These are phyloP conservation scores for Xylariaceae sp. DNA, from an alignment of 2,329 filamentous ascomycete genomes.

Conservation along the genomic window DNA sequence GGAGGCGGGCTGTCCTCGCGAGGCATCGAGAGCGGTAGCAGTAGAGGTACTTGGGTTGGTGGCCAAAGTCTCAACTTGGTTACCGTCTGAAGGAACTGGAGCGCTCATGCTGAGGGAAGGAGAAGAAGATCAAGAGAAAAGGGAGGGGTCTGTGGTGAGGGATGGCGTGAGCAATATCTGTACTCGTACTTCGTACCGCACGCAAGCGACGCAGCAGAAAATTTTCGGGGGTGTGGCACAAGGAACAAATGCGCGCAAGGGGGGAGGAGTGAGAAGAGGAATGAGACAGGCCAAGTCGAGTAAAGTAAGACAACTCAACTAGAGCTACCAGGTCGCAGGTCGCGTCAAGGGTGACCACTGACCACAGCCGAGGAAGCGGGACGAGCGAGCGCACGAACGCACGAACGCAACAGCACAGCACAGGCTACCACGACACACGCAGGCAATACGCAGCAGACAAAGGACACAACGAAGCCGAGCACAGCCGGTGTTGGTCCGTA, in stretches of 20 bases:
- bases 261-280: conserved; percentile 25
- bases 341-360: conserved; percentile 30
- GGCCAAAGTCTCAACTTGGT: conserved; percentile 34
- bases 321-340: conserved; percentile 13
- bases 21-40: conserved; percentile 48
- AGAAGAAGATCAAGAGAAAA: conserved; percentile 26
- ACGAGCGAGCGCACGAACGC: conserved; percentile 21
- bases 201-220: conserved; percentile 25
- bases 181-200: conserved; percentile 18
- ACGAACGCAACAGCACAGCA: conserved; percentile 9
- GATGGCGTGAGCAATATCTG: conserved; percentile 29
- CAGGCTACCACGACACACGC: background rate
- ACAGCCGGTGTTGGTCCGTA: conserved; percentile 20
- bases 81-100: conserved; percentile 33
- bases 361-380: conserved; percentile 21
- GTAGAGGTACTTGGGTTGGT: conserved; percentile 30
- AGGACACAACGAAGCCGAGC: conserved; percentile 1
- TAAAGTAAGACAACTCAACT: conserved; percentile 29
- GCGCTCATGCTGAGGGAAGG: conserved; percentile 35
- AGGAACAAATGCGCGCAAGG: conserved; percentile 26
- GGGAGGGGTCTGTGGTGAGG: conserved; percentile 27
- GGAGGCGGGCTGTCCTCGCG: conserved; percentile 59
- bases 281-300: conserved; percentile 29
- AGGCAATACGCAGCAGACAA: conserved; percentile 1
- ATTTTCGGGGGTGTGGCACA: conserved; percentile 33